Conservation (phyloP, 169 alveolate genomes). For the Cryptosporidium bovis region DNA sequence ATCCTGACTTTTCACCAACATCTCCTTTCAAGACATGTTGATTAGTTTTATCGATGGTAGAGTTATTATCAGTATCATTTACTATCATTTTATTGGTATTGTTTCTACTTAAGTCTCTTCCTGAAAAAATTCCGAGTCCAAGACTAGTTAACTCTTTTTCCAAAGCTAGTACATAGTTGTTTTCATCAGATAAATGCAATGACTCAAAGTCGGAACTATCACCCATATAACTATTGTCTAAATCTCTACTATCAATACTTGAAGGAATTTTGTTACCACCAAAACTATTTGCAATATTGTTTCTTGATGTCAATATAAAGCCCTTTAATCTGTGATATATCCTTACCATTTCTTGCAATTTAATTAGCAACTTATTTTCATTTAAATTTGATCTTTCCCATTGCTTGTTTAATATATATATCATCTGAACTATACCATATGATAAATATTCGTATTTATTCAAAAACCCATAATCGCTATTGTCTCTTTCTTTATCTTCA, state of each 20-base stretch:
- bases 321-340: slow-evolving; percentile 54
- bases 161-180: slow-evolving; percentile 14
- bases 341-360: slow-evolving; percentile 68
- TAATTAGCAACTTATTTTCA: slow-evolving; percentile 10
- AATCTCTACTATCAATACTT: too few species aligned
- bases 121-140: slow-evolving; percentile 64
- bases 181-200: slow-evolving; percentile 26
- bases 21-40: not conserved
- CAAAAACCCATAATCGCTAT: not conserved
- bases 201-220: not conserved
- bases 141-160: slow-evolving; percentile 69
- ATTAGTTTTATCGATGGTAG: not conserved
- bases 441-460: slow-evolving; percentile 2
- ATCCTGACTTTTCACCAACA: not conserved
- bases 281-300: not conserved
- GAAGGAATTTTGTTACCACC: not conserved
- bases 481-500: not conserved
- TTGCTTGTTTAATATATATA: slow-evolving; percentile 38
- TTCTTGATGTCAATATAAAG: slow-evolving; percentile 4
- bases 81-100: not conserved
- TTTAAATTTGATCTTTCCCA: slow-evolving; percentile 47
- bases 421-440: slow-evolving; percentile 34
- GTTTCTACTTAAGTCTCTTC: slow-evolving; percentile 28
- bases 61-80: not conserved
- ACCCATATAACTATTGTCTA: not conserved